These are phyloP conservation scores for Berberis thunbergii DNA, from an alignment of 164 flowering plant species.

Conservation along the genomic window DNA sequence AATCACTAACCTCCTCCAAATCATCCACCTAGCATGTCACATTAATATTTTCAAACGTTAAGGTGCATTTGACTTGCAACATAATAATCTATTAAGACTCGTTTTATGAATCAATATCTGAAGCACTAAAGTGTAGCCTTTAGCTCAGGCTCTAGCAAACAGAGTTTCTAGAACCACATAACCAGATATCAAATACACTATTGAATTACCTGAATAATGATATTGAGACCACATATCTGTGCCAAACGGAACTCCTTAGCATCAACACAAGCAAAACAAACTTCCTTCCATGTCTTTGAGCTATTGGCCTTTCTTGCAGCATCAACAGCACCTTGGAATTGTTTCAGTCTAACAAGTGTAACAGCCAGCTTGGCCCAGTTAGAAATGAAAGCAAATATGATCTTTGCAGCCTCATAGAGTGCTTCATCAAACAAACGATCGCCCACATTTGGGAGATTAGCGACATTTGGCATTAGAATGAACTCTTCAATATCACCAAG, in stretches of 20 bases:
- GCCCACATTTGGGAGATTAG: slow-evolving; percentile 92
- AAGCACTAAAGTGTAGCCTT: too few species aligned
- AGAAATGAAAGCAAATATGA: slow-evolving; percentile 88
- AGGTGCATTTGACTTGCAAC: neutral
- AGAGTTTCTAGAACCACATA: neutral
- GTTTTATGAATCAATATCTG: too few species aligned
- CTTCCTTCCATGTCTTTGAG: slow-evolving; percentile 97
- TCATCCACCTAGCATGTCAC: slow-evolving; percentile 70
- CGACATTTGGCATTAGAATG: slow-evolving; percentile 97
- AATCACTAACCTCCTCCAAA: slow-evolving; percentile 94
- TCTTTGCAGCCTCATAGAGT: slow-evolving; percentile 91
- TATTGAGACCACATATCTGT: slow-evolving; percentile 62
- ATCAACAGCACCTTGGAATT: slow-evolving; percentile 99
- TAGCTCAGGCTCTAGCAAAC: neutral
- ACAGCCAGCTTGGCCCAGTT: slow-evolving; percentile 95
- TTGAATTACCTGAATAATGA: slow-evolving; percentile 38
- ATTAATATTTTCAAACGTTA: neutral
- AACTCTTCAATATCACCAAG: slow-evolving; percentile 93
- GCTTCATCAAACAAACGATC: slow-evolving; percentile 90
- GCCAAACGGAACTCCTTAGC: slow-evolving; percentile 99
- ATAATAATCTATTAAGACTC: too few species aligned
- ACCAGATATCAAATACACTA: neutral
- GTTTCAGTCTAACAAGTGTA: slow-evolving; percentile 79
- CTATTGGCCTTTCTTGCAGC: slow-evolving; percentile 98
- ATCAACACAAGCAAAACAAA: slow-evolving; percentile 19